phyloP scores from a whole-genome alignment of 1,284 basidiomycete genomes.

The Heterobasidion occidentale region DNA sequence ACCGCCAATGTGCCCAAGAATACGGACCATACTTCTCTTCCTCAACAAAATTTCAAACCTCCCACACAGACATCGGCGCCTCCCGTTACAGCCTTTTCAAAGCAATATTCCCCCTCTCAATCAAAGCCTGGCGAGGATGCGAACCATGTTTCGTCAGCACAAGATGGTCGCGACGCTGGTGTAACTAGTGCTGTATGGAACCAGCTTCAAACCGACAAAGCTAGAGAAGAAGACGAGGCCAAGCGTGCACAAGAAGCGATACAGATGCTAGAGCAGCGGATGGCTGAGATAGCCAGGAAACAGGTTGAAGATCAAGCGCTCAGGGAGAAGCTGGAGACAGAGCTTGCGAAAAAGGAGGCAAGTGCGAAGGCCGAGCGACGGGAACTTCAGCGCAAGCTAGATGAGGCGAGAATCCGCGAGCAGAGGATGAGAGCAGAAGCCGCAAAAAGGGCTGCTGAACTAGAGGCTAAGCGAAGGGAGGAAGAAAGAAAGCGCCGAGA shows the following conservation, averaged over 20 bases:
- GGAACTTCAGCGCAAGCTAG: no score
- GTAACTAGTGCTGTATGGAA: constrained; percentile 38
- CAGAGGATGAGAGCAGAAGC: constrained; percentile 2
- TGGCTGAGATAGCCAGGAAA: background rate
- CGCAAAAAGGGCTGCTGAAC: constrained; percentile 18
- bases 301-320: no score
- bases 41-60: background rate
- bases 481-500: constrained; percentile 24
- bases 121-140: background rate
- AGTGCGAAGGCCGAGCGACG: background rate
- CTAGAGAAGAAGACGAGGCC: constrained; percentile 16
- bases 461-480: constrained; percentile 25
- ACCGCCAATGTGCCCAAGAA: constrained; percentile 9
- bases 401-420: background rate
- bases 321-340: no score
- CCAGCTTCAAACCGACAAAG: constrained; percentile 32
- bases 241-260: constrained; percentile 7
- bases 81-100: background rate
- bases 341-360: background rate
- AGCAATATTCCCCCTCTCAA: background rate
- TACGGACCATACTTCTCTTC: background rate
- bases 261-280: constrained; percentile 9
- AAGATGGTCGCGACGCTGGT: constrained; percentile 29
- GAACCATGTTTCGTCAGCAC: background rate
- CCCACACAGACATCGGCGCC: background rate